Percentiles rank a stretch among this genome's conserved stretches.
Conservation (phyloP, 306 rosid genomes). For the Cicer judaicum region DNA sequence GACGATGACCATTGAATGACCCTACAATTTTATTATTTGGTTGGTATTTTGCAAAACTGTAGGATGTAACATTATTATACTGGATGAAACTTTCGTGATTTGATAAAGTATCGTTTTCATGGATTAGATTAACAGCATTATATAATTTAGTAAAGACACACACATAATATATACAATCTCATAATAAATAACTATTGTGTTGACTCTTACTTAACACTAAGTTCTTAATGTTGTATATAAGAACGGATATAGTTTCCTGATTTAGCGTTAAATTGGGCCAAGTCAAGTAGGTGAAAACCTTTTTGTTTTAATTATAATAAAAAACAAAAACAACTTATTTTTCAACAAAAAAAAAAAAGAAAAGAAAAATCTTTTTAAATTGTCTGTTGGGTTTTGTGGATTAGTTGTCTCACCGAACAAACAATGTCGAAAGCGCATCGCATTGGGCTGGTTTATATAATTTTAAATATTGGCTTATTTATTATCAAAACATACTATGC, state of each 20-base stretch:
- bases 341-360: no score
- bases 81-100: conserved; percentile 9
- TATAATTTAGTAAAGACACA: not conserved
- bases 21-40: not conserved
- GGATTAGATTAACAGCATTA: not conserved
- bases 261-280: not conserved
- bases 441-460: not conserved
- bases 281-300: not conserved
- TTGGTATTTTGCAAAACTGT: not conserved
- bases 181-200: not conserved
- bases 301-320: not conserved
- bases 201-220: conserved; percentile 29
- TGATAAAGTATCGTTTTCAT: conserved; percentile 39
- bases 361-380: not conserved
- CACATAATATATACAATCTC: not conserved
- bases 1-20: conserved; percentile 22
- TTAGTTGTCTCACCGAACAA: conserved; percentile 8
- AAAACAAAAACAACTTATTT: no score
- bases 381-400: not conserved
- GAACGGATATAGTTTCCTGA: not conserved
- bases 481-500: no score
- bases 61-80: conserved; percentile 25
- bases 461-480: not conserved
- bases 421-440: not conserved
- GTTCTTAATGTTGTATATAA: not conserved